phyloP scores from a whole-genome alignment of 23 red algal genomes.

The Gracilaria caudata region DNA sequence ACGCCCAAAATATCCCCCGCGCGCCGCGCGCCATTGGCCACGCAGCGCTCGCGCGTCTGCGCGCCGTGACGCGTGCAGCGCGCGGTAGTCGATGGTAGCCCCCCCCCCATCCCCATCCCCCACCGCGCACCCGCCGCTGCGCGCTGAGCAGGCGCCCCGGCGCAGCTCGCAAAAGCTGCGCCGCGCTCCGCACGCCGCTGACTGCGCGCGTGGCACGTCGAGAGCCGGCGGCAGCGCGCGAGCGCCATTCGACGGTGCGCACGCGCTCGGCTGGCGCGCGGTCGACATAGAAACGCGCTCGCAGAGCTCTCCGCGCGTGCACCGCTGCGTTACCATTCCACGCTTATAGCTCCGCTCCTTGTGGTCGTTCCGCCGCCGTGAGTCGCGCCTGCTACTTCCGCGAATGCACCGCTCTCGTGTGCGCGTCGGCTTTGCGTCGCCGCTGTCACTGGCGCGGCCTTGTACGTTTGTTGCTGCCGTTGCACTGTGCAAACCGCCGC shows the following conservation, averaged over 20 bases:
- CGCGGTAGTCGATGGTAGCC: neutral
- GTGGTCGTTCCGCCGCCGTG: neutral
- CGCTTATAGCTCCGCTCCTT: neutral
- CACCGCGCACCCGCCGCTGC: no score
- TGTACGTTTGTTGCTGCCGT: neutral
- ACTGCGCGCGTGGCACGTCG: neutral
- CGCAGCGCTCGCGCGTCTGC: no score
- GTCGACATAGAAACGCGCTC: neutral
- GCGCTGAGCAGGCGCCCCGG: no score
- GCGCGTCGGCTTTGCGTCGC: constrained; percentile 6
- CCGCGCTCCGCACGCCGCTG: no score
- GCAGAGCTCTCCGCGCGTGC: no score
- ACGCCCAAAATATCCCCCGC: neutral
- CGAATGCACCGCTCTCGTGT: neutral
- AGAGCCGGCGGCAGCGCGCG: neutral
- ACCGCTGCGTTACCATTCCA: no score
- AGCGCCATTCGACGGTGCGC: neutral
- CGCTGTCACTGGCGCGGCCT: neutral
- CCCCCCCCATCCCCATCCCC: no score
- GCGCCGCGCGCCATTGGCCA: neutral
- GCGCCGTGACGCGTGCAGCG: no score
- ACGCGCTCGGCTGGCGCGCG: neutral
- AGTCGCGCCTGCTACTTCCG: neutral
- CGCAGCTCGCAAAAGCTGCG: no score
- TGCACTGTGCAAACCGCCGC: neutral